These are phyloP conservation scores for Arthroderma sp. DNA, from an alignment of 2,329 filamentous ascomycete genomes.

Conservation along the genomic window DNA sequence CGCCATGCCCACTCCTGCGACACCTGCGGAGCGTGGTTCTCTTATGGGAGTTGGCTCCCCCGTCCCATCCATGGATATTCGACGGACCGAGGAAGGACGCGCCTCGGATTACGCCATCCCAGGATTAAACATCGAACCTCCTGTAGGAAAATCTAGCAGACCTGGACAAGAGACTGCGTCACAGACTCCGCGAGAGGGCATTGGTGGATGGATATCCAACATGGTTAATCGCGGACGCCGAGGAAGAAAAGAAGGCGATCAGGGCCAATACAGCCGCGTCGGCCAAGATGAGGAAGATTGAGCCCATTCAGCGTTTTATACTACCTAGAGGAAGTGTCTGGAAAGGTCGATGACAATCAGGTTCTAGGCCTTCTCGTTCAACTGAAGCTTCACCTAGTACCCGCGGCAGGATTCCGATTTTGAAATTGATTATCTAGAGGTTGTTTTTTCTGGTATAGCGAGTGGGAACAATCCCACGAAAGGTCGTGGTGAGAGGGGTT, in stretches of 20 bases:
- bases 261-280: constrained; percentile 32
- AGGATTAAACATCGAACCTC: constrained; percentile 68
- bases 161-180: constrained; percentile 19
- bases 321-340: no score
- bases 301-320: not conserved
- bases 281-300: constrained; percentile 34
- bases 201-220: constrained; percentile 57
- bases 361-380: no score
- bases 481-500: no score
- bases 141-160: constrained; percentile 36
- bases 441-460: no score
- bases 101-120: constrained; percentile 60
- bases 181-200: constrained; percentile 36
- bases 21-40: constrained; percentile 68
- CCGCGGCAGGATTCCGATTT: no score
- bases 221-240: constrained; percentile 44
- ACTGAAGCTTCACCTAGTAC: no score
- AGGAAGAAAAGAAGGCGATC: constrained; percentile 24
- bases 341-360: not conserved
- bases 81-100: constrained; percentile 32
- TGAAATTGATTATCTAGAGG: no score
- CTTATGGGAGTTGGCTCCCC: constrained; percentile 68
- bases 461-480: no score
- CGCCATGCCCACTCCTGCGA: constrained; percentile 62
- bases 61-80: constrained; percentile 61